A percentile compares a stretch with the other conserved stretches of the same genome.
phyloP scores from a whole-genome alignment of 1,139 yeast species.

The Yamadazyma taylorii region DNA sequence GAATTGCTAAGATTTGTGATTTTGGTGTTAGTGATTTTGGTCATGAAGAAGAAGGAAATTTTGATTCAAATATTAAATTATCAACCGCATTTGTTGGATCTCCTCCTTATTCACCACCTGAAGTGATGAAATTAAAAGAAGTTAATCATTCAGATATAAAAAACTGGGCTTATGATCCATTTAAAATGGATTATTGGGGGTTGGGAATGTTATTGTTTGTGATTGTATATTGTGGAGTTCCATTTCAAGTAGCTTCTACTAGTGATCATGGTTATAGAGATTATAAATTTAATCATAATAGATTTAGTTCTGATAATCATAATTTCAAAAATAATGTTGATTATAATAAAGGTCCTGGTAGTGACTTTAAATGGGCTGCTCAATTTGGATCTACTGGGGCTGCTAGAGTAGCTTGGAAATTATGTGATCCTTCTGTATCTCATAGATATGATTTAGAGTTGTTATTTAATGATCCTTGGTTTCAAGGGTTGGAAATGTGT shows the following conservation, averaged over 20 bases:
- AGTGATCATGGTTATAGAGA: constrained; percentile 59
- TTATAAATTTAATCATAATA: constrained; percentile 52
- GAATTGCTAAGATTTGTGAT: constrained; percentile 70
- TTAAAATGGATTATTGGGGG: constrained; percentile 72
- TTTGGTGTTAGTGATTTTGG: constrained; percentile 74
- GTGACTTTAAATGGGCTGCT: constrained; percentile 64
- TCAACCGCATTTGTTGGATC: constrained; percentile 64
- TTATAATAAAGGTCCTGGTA: constrained; percentile 58
- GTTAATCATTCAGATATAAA: constrained; percentile 35
- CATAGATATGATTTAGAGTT: constrained; percentile 56
- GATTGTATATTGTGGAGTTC: constrained; percentile 57
- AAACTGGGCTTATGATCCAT: constrained; percentile 59
- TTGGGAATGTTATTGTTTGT: constrained; percentile 67
- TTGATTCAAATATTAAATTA: constrained; percentile 44
- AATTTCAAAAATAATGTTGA: constrained; percentile 51
- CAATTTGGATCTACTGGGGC: constrained; percentile 60
- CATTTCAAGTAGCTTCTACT: constrained; percentile 54
- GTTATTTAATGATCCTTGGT: constrained; percentile 66
- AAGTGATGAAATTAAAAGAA: constrained; percentile 58
- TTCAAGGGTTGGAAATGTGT: constrained; percentile 60
- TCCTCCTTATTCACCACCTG: constrained; percentile 81
- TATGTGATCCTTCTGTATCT: constrained; percentile 61
- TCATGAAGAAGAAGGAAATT: constrained; percentile 56
- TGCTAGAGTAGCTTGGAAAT: constrained; percentile 71
- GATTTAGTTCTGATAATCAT: constrained; percentile 52